Evolutionary conservation across 129 eudicot genomes (phyloP).

Genomic region (Helianthus tuberosus): DNA sequence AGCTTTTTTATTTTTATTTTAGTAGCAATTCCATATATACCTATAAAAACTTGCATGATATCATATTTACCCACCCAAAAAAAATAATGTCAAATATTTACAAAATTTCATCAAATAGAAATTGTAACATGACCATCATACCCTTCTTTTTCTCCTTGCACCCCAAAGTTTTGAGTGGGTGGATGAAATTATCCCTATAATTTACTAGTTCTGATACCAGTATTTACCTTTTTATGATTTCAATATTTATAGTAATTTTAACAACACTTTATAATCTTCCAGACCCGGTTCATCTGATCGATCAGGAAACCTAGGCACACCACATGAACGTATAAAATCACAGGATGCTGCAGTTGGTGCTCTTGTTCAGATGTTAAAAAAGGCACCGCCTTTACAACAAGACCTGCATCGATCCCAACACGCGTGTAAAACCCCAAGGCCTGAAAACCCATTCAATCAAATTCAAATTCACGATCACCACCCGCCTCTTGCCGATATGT

Average conservation of each 20-base stretch:
- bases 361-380: slow-evolving; percentile 73
- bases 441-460: slow-evolving; percentile 23
- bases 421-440: slow-evolving; percentile 28
- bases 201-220: slow-evolving; percentile 9
- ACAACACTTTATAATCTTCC: slow-evolving; percentile 13
- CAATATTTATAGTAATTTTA: neutral
- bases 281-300: slow-evolving; percentile 71
- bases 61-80: too few species aligned
- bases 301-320: slow-evolving; percentile 42
- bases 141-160: too few species aligned
- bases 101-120: too few species aligned
- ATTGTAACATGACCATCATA: too few species aligned
- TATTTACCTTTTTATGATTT: neutral
- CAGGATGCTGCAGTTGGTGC: slow-evolving; percentile 91
- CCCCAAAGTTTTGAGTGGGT: too few species aligned
- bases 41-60: too few species aligned
- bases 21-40: too few species aligned
- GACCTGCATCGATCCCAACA: slow-evolving; percentile 41
- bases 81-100: too few species aligned
- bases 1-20: neutral
- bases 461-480: slow-evolving; percentile 22
- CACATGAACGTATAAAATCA: slow-evolving; percentile 51
- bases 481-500: slow-evolving; percentile 25
- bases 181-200: too few species aligned
- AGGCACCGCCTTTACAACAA: slow-evolving; percentile 82